Conservation (phyloP, 495 filamentous ascomycete species). For the Pseudevernia furfuracea region DNA sequence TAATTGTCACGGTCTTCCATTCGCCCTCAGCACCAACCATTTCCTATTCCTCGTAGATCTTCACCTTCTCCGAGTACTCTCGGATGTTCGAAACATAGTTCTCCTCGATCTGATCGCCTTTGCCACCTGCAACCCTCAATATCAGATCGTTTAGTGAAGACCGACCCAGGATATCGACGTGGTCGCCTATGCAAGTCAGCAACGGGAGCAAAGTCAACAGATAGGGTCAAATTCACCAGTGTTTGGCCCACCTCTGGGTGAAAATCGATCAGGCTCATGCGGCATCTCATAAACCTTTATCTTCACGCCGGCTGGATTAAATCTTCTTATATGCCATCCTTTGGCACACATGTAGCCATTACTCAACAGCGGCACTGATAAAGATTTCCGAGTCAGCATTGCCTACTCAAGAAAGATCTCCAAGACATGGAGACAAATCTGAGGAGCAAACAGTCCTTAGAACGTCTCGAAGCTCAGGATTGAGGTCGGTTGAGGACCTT, state of each 20-base stretch:
- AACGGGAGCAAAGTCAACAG: not conserved
- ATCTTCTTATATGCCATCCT: conserved; percentile 85
- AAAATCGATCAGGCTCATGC: conserved; percentile 89
- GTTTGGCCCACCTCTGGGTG: conserved; percentile 84
- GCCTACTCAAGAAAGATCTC: too few relatives aligned
- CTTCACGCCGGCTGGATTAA: conserved; percentile 76
- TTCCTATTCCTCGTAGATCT: conserved; percentile 59
- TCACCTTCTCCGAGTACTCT: conserved; percentile 72
- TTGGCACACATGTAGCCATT: conserved; percentile 93
- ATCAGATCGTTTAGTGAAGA: conserved; percentile 86
- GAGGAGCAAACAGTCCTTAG: too few relatives aligned
- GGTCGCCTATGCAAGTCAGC: conserved; percentile 52
- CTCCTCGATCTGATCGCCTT: conserved; percentile 70
- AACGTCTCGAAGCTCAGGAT: too few relatives aligned
- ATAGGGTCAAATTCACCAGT: conserved; percentile 48
- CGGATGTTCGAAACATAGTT: conserved; percentile 69
- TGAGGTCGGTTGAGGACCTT: too few relatives aligned
- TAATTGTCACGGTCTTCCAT: not conserved
- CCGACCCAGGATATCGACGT: conserved; percentile 91
- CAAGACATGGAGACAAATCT: too few relatives aligned
- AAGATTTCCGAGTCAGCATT: too few relatives aligned
- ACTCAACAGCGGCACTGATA: too few relatives aligned
- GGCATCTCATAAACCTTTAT: conserved; percentile 90
- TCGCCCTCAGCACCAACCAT: not conserved
- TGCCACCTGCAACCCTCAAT: conserved; percentile 79